Conservation (phyloP, 768 basidiomycete species). For the Clathrus columnatus region DNA sequence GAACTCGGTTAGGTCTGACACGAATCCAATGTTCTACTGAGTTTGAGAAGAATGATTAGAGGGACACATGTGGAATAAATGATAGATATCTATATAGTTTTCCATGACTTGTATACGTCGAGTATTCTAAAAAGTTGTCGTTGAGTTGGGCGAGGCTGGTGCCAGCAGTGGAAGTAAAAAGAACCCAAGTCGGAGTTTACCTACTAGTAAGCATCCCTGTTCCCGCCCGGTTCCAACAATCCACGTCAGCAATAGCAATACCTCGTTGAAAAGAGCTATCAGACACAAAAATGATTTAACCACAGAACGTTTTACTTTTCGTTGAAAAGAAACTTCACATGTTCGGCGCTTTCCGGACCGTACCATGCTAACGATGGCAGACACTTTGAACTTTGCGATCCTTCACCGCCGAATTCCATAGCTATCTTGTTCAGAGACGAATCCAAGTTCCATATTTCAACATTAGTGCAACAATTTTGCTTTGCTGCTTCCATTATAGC, state of each 20-base stretch:
- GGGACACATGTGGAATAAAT: too few species aligned
- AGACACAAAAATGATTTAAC: not conserved
- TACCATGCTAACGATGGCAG: conserved; percentile 44
- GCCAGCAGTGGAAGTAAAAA: too few species aligned
- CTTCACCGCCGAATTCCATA: conserved; percentile 24
- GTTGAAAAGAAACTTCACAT: conserved; percentile 39
- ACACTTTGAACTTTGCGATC: conserved; percentile 28
- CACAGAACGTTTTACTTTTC: conserved; percentile 30
- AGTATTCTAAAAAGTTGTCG: too few species aligned
- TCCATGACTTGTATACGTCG: too few species aligned
- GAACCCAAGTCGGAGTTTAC: too few species aligned
- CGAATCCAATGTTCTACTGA: too few species aligned
- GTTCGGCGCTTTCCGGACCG: conserved; percentile 25
- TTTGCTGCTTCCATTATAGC: conserved; percentile 28
- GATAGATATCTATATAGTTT: too few species aligned
- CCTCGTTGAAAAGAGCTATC: not conserved
- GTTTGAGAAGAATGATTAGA: too few species aligned
- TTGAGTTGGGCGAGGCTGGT: too few species aligned
- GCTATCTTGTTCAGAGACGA: conserved; percentile 23
- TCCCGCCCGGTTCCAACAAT: too few species aligned
- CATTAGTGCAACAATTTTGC: conserved; percentile 24
- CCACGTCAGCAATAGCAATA: not conserved
- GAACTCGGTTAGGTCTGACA: too few species aligned
- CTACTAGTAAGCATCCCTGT: too few species aligned
- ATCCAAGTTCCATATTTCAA: conserved; percentile 44